phyloP scores from a whole-genome alignment of 106 monocot genomes.

The Chionographis japonica region DNA sequence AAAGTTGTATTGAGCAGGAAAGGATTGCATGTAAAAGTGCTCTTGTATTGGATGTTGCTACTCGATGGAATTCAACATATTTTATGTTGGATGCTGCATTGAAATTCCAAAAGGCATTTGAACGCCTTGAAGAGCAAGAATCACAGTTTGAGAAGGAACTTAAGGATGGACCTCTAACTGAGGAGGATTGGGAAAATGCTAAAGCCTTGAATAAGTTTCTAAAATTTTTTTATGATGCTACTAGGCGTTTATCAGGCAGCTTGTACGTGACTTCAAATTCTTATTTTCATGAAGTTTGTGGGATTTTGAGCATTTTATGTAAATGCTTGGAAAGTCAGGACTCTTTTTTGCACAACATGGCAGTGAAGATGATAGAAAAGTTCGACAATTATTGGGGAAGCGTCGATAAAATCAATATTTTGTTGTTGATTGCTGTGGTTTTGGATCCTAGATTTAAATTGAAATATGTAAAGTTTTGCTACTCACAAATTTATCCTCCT shows the following conservation, averaged over 20 bases:
- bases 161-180: neutral
- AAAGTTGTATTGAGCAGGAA: slow-evolving; percentile 8
- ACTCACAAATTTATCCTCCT: neutral
- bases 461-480: slow-evolving; percentile 5
- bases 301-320: neutral
- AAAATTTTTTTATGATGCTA: neutral
- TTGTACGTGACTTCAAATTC: neutral
- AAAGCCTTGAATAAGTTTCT: neutral
- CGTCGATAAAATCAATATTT: slow-evolving; percentile 4
- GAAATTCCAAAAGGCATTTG: slow-evolving; percentile 15
- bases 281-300: slow-evolving; percentile 2
- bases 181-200: slow-evolving; percentile 11
- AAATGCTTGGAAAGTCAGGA: neutral
- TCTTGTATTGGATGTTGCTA: slow-evolving; percentile 5
- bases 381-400: slow-evolving; percentile 14
- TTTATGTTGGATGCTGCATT: slow-evolving; percentile 2
- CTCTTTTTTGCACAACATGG: neutral
- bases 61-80: slow-evolving; percentile 16
- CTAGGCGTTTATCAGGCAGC: neutral
- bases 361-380: slow-evolving; percentile 1
- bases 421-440: slow-evolving; percentile 4
- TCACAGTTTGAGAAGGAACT: neutral
- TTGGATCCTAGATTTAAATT: slow-evolving; percentile 9
- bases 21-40: slow-evolving; percentile 10
- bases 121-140: neutral